Conservation (phyloP, 2,329 filamentous ascomycete genomes). For the Beauveria sp. region DNA sequence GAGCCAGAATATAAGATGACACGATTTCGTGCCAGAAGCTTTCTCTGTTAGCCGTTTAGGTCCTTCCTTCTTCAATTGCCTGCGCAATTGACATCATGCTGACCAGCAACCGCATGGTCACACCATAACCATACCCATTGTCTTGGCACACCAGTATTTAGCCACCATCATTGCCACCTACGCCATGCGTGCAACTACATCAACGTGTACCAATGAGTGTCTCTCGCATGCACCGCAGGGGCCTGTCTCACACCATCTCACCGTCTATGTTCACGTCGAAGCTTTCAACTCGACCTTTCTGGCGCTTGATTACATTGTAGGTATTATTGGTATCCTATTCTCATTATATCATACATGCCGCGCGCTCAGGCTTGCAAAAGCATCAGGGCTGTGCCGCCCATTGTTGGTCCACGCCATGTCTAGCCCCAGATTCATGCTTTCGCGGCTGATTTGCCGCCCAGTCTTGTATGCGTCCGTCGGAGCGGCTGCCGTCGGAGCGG, state of each 20-base stretch:
- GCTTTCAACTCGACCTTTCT: background rate
- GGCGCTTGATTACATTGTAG: slow-evolving; percentile 1
- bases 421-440: slow-evolving; percentile 61
- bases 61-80: background rate
- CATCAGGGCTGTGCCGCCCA: slow-evolving; percentile 71
- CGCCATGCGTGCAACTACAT: background rate
- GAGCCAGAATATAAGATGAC: background rate
- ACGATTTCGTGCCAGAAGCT: background rate
- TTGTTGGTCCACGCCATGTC: slow-evolving; percentile 60
- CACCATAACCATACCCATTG: background rate
- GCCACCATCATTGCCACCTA: background rate
- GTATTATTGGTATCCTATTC: slow-evolving; percentile 11
- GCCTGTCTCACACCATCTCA: slow-evolving; percentile 6
- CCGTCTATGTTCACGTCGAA: background rate
- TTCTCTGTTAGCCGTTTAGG: background rate
- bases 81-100: background rate
- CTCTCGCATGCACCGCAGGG: background rate
- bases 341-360: slow-evolving; percentile 37
- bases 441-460: slow-evolving; percentile 44
- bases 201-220: slow-evolving; percentile 8
- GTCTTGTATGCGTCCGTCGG: slow-evolving; percentile 36
- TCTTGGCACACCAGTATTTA: background rate
- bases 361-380: slow-evolving; percentile 68
- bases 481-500: slow-evolving; percentile 15
- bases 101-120: background rate